These are phyloP conservation scores for Elsinoe necatrix DNA, from an alignment of 2,329 filamentous ascomycete genomes.

Conservation along the genomic window DNA sequence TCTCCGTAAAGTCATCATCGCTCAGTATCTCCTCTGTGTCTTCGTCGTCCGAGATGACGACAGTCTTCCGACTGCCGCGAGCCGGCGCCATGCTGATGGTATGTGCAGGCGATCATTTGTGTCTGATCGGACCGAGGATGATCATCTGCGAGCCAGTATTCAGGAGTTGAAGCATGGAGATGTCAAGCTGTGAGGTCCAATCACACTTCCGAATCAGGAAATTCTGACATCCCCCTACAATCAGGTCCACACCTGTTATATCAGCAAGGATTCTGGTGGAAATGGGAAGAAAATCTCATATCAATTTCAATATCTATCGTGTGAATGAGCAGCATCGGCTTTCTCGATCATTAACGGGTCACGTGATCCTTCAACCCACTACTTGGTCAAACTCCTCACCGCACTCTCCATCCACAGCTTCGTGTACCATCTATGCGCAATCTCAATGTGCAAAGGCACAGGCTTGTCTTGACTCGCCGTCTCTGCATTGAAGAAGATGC, in stretches of 20 bases:
- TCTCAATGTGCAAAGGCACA: slow-evolving; percentile 41
- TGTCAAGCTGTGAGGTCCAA: not conserved
- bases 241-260: too few relatives aligned
- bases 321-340: not conserved
- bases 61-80: slow-evolving; percentile 24
- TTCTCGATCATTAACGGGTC: not conserved
- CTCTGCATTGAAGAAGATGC: slow-evolving; percentile 50
- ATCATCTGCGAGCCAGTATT: not conserved
- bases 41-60: slow-evolving; percentile 24
- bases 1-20: slow-evolving; percentile 12
- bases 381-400: slow-evolving; percentile 31
- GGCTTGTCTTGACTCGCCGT: slow-evolving; percentile 37
- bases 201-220: slow-evolving; percentile 13
- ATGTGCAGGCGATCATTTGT: not conserved
- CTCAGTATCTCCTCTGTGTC: slow-evolving; percentile 16
- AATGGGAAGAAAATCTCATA: too few relatives aligned
- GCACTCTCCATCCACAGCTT: slow-evolving; percentile 51
- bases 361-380: not conserved
- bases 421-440: slow-evolving; percentile 48
- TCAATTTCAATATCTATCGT: not conserved
- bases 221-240: not conserved
- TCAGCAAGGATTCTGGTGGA: not conserved
- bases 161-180: not conserved
- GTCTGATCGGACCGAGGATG: not conserved
- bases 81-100: slow-evolving; percentile 24